Conservation (phyloP, 257 asterid species). For the Parsonsia alboflavescens region DNA sequence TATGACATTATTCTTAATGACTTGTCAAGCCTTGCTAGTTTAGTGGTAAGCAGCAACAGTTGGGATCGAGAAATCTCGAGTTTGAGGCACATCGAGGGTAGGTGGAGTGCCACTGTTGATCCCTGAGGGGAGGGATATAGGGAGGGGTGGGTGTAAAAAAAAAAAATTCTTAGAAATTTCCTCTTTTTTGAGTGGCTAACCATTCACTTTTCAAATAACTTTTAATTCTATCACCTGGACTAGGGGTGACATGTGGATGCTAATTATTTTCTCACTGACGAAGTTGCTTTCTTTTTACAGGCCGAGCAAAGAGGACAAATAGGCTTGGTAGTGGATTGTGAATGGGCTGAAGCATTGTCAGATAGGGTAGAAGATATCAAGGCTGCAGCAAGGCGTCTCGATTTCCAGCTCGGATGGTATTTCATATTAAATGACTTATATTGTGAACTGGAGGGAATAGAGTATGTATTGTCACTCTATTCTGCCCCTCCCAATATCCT, state of each 20-base stretch:
- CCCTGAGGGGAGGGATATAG: no score
- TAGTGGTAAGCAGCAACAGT: no score
- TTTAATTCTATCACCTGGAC: background rate
- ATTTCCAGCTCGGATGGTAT: slow-evolving; percentile 65
- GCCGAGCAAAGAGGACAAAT: slow-evolving; percentile 46
- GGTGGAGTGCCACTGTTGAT: no score
- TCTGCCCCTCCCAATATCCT: background rate
- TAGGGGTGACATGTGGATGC: background rate
- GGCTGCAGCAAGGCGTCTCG: slow-evolving; percentile 52
- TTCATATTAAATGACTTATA: background rate
- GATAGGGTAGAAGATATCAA: slow-evolving; percentile 35
- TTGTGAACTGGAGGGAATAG: no score
- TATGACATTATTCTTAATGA: background rate
- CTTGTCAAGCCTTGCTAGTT: no score
- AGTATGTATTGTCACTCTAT: no score
- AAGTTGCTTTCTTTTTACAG: slow-evolving; percentile 21
- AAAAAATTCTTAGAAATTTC: no score
- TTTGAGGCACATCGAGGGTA: no score
- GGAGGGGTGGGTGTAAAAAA: no score
- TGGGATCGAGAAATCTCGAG: no score
- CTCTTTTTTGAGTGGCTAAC: background rate
- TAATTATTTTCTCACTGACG: slow-evolving; percentile 4
- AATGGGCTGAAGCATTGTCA: slow-evolving; percentile 52
- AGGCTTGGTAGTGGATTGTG: slow-evolving; percentile 49
- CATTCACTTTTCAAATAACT: background rate